Evolutionary conservation across 1,284 basidiomycete species (phyloP), one percentile per base, ranked within the genome.

Genomic region (Rhodotorula sp.): DNA sequence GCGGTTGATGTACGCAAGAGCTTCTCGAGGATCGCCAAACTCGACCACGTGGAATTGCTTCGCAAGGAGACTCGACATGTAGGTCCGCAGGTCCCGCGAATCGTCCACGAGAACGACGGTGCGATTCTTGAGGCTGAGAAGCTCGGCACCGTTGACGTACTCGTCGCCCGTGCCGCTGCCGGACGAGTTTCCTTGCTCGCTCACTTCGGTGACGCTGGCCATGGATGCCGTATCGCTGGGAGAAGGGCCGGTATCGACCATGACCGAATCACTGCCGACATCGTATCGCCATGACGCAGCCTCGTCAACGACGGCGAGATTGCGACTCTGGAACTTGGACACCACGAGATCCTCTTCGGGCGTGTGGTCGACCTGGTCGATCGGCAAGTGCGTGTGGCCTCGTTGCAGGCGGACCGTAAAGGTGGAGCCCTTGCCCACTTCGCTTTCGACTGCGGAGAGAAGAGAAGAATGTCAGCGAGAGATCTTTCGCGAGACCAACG

Each of bases 401-500:
- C 78, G 72, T 7, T 75, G 73, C 6, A 79, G 54, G 2, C 62
- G 71, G 18, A 73, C 69, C 57, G 57, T 69, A 68, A 78, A 79
- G 4, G 72, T 76, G 5, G 69, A 72, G 15, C 78, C 78, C 7
- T 65, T 51, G 16, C 68, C 75, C 7, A 71, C 58, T 43, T 75
- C 69, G 43, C 57, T 68, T 47, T 82, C 79, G 29, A 84, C 80
- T 56, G 54, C 15, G 10, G n/a, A 16, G 15, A n/a, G 29, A 18
- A 3, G 8, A 7, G 26, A 3, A 18, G 14, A 10, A 56, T 16
- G 12, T 29, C 14, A 16, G 26, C 26, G 15, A 43, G 39, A 12
- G 39, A 43, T 43, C 12, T 2, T n/a, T 18, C 51, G n/a, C 51
- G 21, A 21, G 10, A n/a, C 51, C 5, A 21, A 10, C 3, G 2